Evolutionary conservation across 768 basidiomycete genomes (phyloP).

Genomic region (Xanthoconium stramineum): DNA sequence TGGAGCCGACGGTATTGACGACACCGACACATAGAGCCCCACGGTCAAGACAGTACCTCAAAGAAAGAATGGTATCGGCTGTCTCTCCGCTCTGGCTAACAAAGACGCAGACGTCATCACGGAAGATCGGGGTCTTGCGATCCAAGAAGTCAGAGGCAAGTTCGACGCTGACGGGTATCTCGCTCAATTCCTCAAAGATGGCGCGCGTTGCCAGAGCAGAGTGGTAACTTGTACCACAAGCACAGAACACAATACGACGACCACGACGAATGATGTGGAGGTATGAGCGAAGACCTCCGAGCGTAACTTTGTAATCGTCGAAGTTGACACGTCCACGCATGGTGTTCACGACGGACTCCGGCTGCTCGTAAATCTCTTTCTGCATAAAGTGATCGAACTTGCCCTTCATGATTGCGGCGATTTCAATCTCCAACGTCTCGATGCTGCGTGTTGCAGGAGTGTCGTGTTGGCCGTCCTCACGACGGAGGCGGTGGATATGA

Average conservation of each 20-base stretch:
- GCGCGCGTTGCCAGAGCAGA: conserved; percentile 94
- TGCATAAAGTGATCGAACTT: conserved; percentile 99
- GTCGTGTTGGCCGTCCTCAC: conserved; percentile 68
- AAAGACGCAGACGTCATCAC: conserved; percentile 96
- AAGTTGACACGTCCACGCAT: conserved; percentile 99
- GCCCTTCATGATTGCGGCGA: conserved; percentile 99
- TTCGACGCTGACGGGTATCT: conserved; percentile 97
- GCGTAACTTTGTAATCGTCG: conserved; percentile 83
- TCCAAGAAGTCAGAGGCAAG: conserved; percentile 98
- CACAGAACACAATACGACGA: conserved; percentile 91
- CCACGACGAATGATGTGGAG: conserved; percentile 94
- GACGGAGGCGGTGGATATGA: conserved; percentile 96
- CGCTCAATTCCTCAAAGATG: conserved; percentile 98
- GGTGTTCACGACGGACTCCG: conserved; percentile 99
- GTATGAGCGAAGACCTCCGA: conserved; percentile 94
- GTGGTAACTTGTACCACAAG: conserved; percentile 99
- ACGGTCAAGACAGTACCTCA: conserved; percentile 95
- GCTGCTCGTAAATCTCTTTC: conserved; percentile 99
- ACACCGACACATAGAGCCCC: conserved; percentile 97
- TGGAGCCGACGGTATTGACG: conserved; percentile 98
- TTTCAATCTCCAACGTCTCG: conserved; percentile 96
- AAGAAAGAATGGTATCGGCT: conserved; percentile 93
- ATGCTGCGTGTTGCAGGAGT: conserved; percentile 77
- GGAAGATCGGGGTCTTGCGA: conserved; percentile 98
- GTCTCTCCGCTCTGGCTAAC: conserved; percentile 98